Base-by-base conservation (phyloP, 768 basidiomycete genomes). In the Xerocomellus chrysenteron region DNA sequence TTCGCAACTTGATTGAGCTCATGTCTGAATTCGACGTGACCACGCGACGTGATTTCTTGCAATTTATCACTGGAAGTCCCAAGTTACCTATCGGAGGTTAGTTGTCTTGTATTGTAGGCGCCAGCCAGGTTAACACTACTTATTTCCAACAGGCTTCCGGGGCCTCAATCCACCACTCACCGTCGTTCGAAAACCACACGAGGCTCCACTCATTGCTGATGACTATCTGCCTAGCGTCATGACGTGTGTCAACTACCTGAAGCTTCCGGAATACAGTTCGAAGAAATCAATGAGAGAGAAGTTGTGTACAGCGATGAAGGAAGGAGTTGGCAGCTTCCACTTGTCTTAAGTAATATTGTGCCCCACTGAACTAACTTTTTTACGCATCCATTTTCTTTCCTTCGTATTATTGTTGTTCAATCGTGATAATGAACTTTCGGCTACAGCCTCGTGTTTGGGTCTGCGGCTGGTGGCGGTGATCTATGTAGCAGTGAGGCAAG, bases 161-260 rank as follows among this genome's bases (percentile, higher is more conserved):
- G 94, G 93, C 6, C 80, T 99, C 50, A 94, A 91, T 63, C 97
- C 97, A 2, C 85, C 90, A 3, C 80, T 99, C 56, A 99, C 97
- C 2, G 95, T 99, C 21, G 96, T 99, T 19, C 87, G 96, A 59
- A 98, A 98, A 74, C 94, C 92, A 10, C 94, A 96, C 63, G 97
- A 98, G 73, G 80, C 90, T 8, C 90, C 94, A 12, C 79, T 97
- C 55, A 85, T 84, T 7, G 91, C 96, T 8, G 94, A 98, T 69
- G 92, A 97, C 67, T 95, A 97, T 69, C 79, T 98, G 30, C 95
- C 95, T 0, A 95, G 92, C 65, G 95, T 98, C 32, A 98, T 98
- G 97, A 98, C 97, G 4, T 99, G 97, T 72, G 95, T 94, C 57
- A 94, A 94, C 73, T 96, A 94, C 69, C 76, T 99, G 67, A 99